A percentile compares a stretch with the other conserved stretches of the same genome.
phyloP scores from a whole-genome alignment of 805 yeast genomes.

The Spathaspora sp. region DNA sequence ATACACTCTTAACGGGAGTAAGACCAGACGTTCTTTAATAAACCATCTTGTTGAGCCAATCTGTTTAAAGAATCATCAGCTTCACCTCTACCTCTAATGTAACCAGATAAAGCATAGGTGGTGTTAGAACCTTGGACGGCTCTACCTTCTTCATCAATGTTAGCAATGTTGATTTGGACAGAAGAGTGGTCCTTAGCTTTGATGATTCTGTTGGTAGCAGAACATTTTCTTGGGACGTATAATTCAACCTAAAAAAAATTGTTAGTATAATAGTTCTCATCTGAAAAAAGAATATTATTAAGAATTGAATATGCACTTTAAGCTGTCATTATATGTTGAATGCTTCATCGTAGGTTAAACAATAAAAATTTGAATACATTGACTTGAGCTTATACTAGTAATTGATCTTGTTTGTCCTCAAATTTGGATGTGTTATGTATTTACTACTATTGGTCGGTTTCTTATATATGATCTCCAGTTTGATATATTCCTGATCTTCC shows the following conservation, averaged over 20 bases:
- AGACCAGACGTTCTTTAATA: slow-evolving; percentile 93
- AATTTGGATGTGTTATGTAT: too few species aligned
- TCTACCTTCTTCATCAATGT: slow-evolving; percentile 95
- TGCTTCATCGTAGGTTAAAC: neutral
- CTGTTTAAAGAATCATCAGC: slow-evolving; percentile 99
- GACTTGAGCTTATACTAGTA: too few species aligned
- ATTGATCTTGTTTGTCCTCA: too few species aligned
- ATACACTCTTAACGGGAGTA: slow-evolving; percentile 72
- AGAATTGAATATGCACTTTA: neutral
- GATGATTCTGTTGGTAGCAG: slow-evolving; percentile 99
- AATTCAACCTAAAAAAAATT: slow-evolving; percentile 77
- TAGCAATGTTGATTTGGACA: slow-evolving; percentile 97
- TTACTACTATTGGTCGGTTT: too few species aligned
- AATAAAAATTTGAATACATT: too few species aligned
- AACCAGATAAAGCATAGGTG: slow-evolving; percentile 96
- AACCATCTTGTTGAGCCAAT: slow-evolving; percentile 98
- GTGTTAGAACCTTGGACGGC: slow-evolving; percentile 86
- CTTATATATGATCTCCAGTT: too few species aligned
- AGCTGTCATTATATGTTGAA: neutral
- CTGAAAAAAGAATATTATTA: neutral
- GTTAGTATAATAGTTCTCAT: neutral
- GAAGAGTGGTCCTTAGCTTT: slow-evolving; percentile 99
- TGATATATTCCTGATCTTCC: too few species aligned
- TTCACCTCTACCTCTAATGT: slow-evolving; percentile 98
- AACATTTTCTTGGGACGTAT: slow-evolving; percentile 99